A percentile compares a stretch with the other conserved stretches of the same genome.
Evolutionary conservation across 1,139 yeast genomes (phyloP).

Genomic region (Suhomyces choctaworum): DNA sequence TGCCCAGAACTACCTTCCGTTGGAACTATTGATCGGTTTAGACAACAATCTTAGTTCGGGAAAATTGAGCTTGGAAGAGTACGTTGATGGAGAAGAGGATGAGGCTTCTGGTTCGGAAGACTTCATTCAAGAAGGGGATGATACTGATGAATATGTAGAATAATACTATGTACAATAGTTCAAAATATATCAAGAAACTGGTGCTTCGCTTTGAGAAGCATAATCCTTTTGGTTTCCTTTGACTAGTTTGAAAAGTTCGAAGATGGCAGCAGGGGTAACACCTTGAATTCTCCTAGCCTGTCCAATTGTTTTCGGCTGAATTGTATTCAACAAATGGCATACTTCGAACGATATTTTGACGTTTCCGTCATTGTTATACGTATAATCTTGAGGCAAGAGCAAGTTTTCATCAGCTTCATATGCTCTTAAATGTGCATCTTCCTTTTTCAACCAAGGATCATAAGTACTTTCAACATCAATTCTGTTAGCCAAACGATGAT

Average conservation of each 20-base stretch:
- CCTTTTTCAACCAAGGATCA: constrained; percentile 76
- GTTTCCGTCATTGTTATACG: constrained; percentile 55
- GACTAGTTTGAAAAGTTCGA: constrained; percentile 58
- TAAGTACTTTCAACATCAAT: constrained; percentile 80
- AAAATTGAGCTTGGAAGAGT: constrained; percentile 2
- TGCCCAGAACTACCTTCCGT: constrained; percentile 39
- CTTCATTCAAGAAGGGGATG: constrained; percentile 3
- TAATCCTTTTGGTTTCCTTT: constrained; percentile 29
- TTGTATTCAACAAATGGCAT: constrained; percentile 63
- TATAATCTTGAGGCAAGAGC: constrained; percentile 62
- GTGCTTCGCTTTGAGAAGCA: constrained; percentile 12
- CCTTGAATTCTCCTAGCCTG: constrained; percentile 96
- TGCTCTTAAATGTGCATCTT: constrained; percentile 67
- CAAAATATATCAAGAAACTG: neutral
- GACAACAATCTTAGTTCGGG: constrained; percentile 31
- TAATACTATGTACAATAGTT: constrained; percentile 16
- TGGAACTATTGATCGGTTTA: constrained; percentile 36
- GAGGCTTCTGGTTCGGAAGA: constrained; percentile 1
- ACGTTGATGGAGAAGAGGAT: neutral
- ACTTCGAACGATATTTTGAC: constrained; percentile 71
- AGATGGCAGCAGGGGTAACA: constrained; percentile 82
- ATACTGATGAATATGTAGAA: constrained; percentile 5
- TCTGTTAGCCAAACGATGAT: constrained; percentile 56
- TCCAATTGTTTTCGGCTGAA: constrained; percentile 87
- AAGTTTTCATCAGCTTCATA: constrained; percentile 81